A percentile compares a stretch with the other conserved stretches of the same genome.
Conservation (phyloP, 139 green algal species). For the Pycnococcus provasolii region DNA sequence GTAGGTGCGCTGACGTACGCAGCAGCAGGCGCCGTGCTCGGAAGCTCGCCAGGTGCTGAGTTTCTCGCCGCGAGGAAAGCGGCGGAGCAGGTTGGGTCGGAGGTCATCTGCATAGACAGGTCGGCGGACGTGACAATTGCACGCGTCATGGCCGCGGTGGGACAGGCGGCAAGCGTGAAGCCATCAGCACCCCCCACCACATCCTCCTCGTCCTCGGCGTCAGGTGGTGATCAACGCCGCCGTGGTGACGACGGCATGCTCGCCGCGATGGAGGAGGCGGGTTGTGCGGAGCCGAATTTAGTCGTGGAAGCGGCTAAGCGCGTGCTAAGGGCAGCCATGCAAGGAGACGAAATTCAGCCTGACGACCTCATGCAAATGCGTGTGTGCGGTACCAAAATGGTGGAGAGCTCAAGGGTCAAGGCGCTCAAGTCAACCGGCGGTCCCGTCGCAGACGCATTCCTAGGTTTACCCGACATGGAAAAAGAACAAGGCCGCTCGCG, state of each 20-base stretch:
- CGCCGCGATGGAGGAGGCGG: background rate
- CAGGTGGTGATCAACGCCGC: background rate
- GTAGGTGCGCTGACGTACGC: background rate
- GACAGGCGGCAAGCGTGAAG: background rate
- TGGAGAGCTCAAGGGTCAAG: background rate
- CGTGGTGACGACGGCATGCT: background rate
- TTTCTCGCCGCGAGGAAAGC: slow-evolving; percentile 1
- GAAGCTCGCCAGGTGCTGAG: background rate
- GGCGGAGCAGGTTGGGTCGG: background rate
- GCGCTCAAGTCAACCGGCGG: background rate
- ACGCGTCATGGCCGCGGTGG: background rate
- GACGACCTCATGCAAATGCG: too few species aligned
- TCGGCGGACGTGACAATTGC: background rate
- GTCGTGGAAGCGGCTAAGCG: background rate
- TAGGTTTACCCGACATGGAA: background rate
- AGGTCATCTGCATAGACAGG: slow-evolving; percentile 1
- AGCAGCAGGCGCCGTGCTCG: background rate
- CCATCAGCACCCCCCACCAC: background rate
- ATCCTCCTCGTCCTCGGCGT: background rate
- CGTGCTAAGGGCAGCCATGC: too few species aligned
- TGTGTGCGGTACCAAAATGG: too few species aligned
- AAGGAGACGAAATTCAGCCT: too few species aligned
- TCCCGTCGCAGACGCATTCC: background rate
- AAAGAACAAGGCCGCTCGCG: background rate
- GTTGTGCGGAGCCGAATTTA: background rate